Evolutionary conservation across 2,329 filamentous ascomycete species (phyloP), one percentile per base, ranked within the genome.

Genomic region (Phialophora verrucosa): DNA sequence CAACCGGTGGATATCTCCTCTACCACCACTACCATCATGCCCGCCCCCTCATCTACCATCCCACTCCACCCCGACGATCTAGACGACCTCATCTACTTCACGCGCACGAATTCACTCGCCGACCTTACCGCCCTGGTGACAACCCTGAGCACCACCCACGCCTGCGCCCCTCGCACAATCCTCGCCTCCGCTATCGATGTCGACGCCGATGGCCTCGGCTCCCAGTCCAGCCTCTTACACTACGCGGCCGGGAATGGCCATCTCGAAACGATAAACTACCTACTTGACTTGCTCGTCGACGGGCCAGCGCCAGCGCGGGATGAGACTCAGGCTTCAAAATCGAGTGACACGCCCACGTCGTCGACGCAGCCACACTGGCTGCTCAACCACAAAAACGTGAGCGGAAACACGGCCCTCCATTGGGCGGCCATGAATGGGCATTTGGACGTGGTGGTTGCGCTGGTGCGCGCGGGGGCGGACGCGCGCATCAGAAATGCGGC

Each of bases 241-340:
- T 97, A 96, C 87, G 92, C 93, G 7, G 89, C 92, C 27, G 95
- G 92, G 29, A 99, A 99, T 76, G 94, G 94, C 1, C 90, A 97
- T 75, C 75, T 87, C 67, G 90, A 92, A 93, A 84, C 73, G 82
- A 77, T 69, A 12, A 56, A 58, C 32, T 71, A 68, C 57, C 64
- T 74, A 42, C 60, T 73, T 32, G 66, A 68, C 23, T 55, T 66
- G 51, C 58, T 72, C 20, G 23, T 3, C 10, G 20, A 53, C 4
- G 35, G 57, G 11, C 2, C 35, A 20, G 38, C 49, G 31, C 62
- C 25, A 51, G 31, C 27, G 12, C 54, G 51, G 29, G 44, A 54
- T 20, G n/a, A 38, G 23, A 14, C 27, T 2, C 27, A 57, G 14
- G 68, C 74, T 76, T 29, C 76, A 84, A 20, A 73, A 76, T 11